Evolutionary conservation across 495 filamentous ascomycete genomes (phyloP).

Genomic region (Evernia prunastri): DNA sequence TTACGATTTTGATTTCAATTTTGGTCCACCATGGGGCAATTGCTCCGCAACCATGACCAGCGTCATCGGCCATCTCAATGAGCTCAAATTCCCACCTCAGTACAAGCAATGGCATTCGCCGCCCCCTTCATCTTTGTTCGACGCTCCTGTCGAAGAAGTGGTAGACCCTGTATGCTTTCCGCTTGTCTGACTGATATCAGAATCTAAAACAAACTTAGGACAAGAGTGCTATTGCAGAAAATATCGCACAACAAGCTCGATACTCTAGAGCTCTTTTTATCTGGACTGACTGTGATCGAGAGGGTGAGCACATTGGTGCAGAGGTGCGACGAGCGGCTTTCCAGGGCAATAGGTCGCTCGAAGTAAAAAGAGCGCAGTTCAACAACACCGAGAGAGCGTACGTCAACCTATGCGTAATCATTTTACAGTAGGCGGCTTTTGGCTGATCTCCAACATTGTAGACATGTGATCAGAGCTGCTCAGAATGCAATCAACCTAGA

Average conservation of each 20-base stretch:
- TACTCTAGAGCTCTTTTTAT: slow-evolving; percentile 70
- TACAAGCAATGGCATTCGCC: slow-evolving; percentile 77
- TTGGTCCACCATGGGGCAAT: slow-evolving; percentile 70
- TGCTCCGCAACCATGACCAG: slow-evolving; percentile 88
- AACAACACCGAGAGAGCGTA: slow-evolving; percentile 92
- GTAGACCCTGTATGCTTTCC: slow-evolving; percentile 53
- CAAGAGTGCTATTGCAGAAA: slow-evolving; percentile 71
- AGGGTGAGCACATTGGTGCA: slow-evolving; percentile 94
- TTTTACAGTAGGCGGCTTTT: not conserved
- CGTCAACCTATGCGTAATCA: slow-evolving; percentile 29
- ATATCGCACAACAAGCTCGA: slow-evolving; percentile 73
- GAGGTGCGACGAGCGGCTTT: slow-evolving; percentile 80
- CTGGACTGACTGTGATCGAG: slow-evolving; percentile 98
- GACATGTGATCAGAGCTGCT: slow-evolving; percentile 80
- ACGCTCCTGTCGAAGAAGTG: slow-evolving; percentile 62
- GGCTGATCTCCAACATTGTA: slow-evolving; percentile 14
- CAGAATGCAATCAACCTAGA: slow-evolving; percentile 70
- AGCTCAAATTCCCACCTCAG: slow-evolving; percentile 59
- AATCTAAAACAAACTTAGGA: slow-evolving; percentile 44
- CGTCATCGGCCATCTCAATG: slow-evolving; percentile 78
- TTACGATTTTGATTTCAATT: slow-evolving; percentile 84
- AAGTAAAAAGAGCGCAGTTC: slow-evolving; percentile 82
- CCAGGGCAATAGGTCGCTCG: slow-evolving; percentile 62
- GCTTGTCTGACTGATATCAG: not conserved
- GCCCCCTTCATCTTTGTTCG: slow-evolving; percentile 71